Evolutionary conservation across 2,329 filamentous ascomycete species (phyloP).

Genomic region (Calonectria pseudoreteaudii): DNA sequence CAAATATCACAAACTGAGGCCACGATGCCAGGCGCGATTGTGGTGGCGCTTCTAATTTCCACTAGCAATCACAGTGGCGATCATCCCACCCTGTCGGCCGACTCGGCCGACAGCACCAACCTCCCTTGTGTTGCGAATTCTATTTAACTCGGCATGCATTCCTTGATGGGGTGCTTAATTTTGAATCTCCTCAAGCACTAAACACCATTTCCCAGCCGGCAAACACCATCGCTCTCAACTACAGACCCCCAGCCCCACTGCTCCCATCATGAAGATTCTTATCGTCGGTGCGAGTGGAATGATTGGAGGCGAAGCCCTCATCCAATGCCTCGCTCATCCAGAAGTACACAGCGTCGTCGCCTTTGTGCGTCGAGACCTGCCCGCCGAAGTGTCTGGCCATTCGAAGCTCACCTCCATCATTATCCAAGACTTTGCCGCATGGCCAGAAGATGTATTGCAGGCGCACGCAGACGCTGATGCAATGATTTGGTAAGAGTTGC

Average conservation of each 20-base stretch:
- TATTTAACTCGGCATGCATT: background rate
- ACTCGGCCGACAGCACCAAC: conserved; percentile 28
- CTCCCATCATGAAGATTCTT: conserved; percentile 49
- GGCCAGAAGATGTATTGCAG: conserved; percentile 25
- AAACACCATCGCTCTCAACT: background rate
- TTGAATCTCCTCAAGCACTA: background rate
- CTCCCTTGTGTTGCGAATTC: background rate
- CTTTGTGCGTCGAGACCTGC: conserved; percentile 45
- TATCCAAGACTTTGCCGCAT: conserved; percentile 35
- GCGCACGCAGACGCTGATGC: conserved; percentile 34
- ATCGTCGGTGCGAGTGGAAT: conserved; percentile 49
- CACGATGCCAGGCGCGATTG: background rate
- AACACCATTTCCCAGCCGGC: background rate
- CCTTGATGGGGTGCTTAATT: background rate
- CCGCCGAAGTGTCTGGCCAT: conserved; percentile 26
- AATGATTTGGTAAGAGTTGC: conserved; percentile 38
- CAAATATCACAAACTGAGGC: no score
- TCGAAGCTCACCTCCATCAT: conserved; percentile 30
- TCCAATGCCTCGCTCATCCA: conserved; percentile 48
- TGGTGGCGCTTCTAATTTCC: background rate
- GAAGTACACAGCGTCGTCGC: conserved; percentile 45
- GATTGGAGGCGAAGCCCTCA: conserved; percentile 48
- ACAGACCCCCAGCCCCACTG: background rate
- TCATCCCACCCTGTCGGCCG: conserved; percentile 21
- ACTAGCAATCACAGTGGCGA: background rate